These are phyloP conservation scores for Suillus lakei DNA, from an alignment of 768 basidiomycete genomes.

Conservation along the genomic window DNA sequence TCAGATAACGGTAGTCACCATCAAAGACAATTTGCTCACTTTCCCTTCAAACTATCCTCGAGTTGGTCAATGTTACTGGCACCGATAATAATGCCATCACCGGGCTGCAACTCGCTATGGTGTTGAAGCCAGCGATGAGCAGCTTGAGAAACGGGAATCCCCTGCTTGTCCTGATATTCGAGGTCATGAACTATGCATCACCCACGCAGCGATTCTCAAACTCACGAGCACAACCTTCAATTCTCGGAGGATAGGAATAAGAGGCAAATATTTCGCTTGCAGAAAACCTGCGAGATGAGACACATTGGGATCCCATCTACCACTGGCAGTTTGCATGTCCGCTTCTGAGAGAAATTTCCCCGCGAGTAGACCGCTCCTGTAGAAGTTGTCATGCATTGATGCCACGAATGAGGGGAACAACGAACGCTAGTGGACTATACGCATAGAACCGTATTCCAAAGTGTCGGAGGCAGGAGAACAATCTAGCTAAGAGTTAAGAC, in stretches of 20 bases:
- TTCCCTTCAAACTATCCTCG: too few relatives aligned
- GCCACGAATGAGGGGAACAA: too few relatives aligned
- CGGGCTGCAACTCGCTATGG: slow-evolving; percentile 19
- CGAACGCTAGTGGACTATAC: too few relatives aligned
- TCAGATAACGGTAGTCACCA: too few relatives aligned
- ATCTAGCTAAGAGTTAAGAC: too few relatives aligned
- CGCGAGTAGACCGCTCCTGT: slow-evolving; percentile 11
- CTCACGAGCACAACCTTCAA: slow-evolving; percentile 14
- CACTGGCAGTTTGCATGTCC: slow-evolving; percentile 8
- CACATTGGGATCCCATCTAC: slow-evolving; percentile 18
- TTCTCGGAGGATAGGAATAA: slow-evolving; percentile 17
- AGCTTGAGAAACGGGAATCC: slow-evolving; percentile 14
- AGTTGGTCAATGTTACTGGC: slow-evolving; percentile 38
- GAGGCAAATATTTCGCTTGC: slow-evolving; percentile 12
- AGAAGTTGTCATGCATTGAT: too few relatives aligned
- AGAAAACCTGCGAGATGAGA: slow-evolving; percentile 7
- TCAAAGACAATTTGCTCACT: too few relatives aligned
- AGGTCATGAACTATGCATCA: too few relatives aligned
- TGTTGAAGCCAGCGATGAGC: slow-evolving; percentile 28
- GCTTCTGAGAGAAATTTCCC: slow-evolving; percentile 13
- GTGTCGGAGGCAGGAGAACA: too few relatives aligned
- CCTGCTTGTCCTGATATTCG: too few relatives aligned
- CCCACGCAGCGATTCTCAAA: background rate
- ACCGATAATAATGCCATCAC: slow-evolving; percentile 41
- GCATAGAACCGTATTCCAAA: too few relatives aligned